Base-by-base conservation (phyloP, 306 rosid species). In the Rubus parviflorus region DNA sequence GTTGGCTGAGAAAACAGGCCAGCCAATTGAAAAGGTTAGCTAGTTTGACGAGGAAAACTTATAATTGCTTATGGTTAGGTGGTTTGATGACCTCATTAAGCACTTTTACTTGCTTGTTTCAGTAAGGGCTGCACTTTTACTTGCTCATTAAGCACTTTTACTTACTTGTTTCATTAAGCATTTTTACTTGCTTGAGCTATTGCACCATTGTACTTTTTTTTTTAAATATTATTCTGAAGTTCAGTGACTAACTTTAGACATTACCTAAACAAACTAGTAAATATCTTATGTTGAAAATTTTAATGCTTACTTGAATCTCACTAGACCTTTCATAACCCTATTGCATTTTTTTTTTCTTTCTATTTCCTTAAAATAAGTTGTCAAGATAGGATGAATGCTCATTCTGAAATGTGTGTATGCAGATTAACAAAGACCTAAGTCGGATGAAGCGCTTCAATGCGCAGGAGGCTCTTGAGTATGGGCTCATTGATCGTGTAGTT, bases 401-500 rank as follows among this genome's bases (percentile, higher is more conserved):
- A 70, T 47, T 53, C 53, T 47, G 46, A 30, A 63, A 77, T 74
- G 68, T 82, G 23, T 79, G 16, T 75, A 61, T 86, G 81, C 91
- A 90, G 97, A 89, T 92, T 70, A 58, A 73, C 81, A 67, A 83
- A 79, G 98, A 95, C 87, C 81, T 91, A 67, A 75, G 93, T 65
- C 77, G 89, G 81, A 75, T 85, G 88, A 92, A 89, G 86, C 92
- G 88, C 9, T 92, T 92, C 62, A 81, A 73, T 80, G 83, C 99
- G 48, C 89, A 86, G 78, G 91, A 88, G 81, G 97, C 99, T 83
- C 85, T 92, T 46, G 99, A 95, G n/a, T 95, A 95, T 64, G 99
- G 99, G 62, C 87, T 95, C 72, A 84, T 95, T 46, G 99, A 95
- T 85, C 92, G 90, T 14, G 70, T 95, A 20, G 85, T 85, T 25